Base-by-base conservation (phyloP, 495 filamentous ascomycete species). In the Neurospora sp. region DNA sequence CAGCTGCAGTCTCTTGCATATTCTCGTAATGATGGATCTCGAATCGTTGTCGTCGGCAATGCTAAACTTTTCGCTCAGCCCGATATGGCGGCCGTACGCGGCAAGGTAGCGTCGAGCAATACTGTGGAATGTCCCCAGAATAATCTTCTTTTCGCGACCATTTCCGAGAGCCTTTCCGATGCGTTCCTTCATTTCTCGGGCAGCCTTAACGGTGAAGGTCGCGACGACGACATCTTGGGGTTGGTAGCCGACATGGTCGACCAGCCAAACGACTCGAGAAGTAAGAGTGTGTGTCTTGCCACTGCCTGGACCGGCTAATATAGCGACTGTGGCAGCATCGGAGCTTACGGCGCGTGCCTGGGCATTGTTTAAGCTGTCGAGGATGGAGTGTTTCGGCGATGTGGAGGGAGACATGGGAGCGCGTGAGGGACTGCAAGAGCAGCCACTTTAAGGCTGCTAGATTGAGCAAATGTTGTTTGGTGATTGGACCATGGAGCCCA, bases 281-380 rank as follows among this genome's bases (percentile, higher is more conserved):
- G 95, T 98, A 42, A 99, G 87, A 4, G 96, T 98, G 82, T 98
- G 95, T 11, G 96, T 99, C 82, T 99, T 99, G 37, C 96, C 96
- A 42, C 86, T 88, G 20, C 87, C 92, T 37, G 92, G 92, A 1
- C 92, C 92, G 4, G 96, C 96, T 27, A 99, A 90, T 40, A 98
- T 95, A 73, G 97, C 96, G 5, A 98, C 84, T 7, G 96, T 91
- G 22, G 89, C 82, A 1, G 94, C 88, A 27, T 88, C 85, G 6
- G 91, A 97, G 38, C 90, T 91, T 65, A 98, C 96, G 0, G 96
- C 96, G n/a, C 87, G 86, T 68, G 86, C 85, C 80, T 99, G 96
- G 3, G 93, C 93, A 42, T 81, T 77, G 81, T 99, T 99, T 59
- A 99, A 88, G 44, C 91, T 92, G 77, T 88, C 79, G 68, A 98